A percentile compares a stretch with the other conserved stretches of the same genome.
Conservation (phyloP, 306 rosid species). For the Acacia melanoxylon region DNA sequence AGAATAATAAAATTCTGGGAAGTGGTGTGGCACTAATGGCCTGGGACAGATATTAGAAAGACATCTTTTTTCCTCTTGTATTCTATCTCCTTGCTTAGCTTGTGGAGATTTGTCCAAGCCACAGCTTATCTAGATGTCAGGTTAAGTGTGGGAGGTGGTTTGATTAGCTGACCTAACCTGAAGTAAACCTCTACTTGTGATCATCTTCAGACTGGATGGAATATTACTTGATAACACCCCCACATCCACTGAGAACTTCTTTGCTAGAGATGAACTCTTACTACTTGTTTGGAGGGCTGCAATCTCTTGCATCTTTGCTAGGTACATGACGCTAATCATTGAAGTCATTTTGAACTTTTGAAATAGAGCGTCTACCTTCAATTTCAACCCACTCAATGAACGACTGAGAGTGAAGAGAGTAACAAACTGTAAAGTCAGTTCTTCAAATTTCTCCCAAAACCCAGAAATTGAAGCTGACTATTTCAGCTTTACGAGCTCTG, state of each 20-base stretch:
- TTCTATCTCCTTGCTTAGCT: neutral
- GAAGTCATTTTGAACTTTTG: neutral
- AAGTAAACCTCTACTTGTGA: neutral
- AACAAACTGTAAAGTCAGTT: neutral
- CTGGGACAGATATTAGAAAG: neutral
- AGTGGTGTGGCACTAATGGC: neutral
- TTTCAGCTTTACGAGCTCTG: neutral
- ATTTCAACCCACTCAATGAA: neutral
- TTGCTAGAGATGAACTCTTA: neutral
- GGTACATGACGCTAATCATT: neutral
- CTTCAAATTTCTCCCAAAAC: neutral
- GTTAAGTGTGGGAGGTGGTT: neutral
- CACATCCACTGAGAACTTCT: neutral
- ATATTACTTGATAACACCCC: neutral
- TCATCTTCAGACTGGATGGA: neutral
- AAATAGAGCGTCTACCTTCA: neutral
- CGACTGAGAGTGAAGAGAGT: neutral
- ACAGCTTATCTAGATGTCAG: neutral
- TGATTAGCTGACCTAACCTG: neutral
- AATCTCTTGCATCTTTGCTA: neutral
- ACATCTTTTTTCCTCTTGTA: neutral
- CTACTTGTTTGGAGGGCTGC: neutral
- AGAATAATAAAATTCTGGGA: neutral
- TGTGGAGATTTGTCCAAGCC: neutral
- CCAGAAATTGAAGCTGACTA: neutral